Evolutionary conservation across 208 protist species (phyloP).

Genomic region (Trypanosomatidae sp.): DNA sequence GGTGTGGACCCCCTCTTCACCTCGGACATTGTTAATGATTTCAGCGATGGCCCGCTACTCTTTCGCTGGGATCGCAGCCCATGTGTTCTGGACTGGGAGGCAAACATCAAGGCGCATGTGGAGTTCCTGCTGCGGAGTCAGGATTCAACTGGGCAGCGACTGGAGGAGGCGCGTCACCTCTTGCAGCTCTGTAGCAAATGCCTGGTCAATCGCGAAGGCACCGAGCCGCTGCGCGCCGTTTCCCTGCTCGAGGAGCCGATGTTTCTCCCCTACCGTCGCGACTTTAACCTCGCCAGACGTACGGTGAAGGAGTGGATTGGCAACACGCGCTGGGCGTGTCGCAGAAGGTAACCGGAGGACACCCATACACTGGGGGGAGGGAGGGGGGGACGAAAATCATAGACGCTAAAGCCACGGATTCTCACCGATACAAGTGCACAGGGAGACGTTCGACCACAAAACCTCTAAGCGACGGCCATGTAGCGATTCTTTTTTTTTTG

Average conservation of each 20-base stretch:
- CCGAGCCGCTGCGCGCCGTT: constrained; percentile 26
- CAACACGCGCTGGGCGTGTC: neutral
- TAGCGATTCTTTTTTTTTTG: neutral
- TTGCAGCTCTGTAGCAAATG: constrained; percentile 56
- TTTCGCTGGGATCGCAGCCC: constrained; percentile 27
- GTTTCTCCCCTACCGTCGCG: constrained; percentile 40
- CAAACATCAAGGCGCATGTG: constrained; percentile 68
- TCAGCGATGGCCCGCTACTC: constrained; percentile 70
- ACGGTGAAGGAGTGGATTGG: constrained; percentile 35
- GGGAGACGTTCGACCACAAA: neutral
- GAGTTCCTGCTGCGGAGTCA: constrained; percentile 30
- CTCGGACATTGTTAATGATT: constrained; percentile 68
- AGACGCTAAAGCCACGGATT: too few relatives aligned
- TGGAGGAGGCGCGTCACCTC: constrained; percentile 30
- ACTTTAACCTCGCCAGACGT: constrained; percentile 22
- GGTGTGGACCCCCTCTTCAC: constrained; percentile 81
- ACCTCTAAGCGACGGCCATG: neutral
- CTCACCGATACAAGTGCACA: neutral
- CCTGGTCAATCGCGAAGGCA: constrained; percentile 53
- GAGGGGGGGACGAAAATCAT: neutral
- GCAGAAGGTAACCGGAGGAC: neutral
- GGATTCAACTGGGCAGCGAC: constrained; percentile 26
- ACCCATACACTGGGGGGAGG: neutral
- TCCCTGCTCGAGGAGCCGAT: constrained; percentile 47
- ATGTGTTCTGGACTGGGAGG: constrained; percentile 69